These are phyloP conservation scores for Leccinum boreale DNA, from an alignment of 768 basidiomycete genomes.

Conservation along the genomic window DNA sequence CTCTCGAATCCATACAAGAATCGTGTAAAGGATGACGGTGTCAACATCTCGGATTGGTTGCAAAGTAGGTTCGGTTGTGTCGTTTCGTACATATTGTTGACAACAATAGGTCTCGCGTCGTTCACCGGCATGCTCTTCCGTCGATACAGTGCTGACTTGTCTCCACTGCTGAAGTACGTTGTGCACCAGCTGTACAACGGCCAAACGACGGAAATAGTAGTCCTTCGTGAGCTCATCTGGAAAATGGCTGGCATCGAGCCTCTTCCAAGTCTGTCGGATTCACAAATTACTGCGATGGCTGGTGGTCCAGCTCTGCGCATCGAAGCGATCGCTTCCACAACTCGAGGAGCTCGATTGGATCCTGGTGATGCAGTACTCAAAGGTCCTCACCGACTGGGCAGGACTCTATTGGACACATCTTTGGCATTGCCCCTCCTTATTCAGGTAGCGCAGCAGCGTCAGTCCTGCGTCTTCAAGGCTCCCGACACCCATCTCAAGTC, in stretches of 20 bases:
- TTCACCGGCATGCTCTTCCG: conserved; percentile 93
- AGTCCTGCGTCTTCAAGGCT: conserved; percentile 75
- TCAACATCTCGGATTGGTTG: conserved; percentile 87
- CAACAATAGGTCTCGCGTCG: conserved; percentile 71
- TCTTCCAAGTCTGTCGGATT: conserved; percentile 82
- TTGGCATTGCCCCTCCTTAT: conserved; percentile 88
- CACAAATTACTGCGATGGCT: conserved; percentile 86
- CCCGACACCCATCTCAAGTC: conserved; percentile 80
- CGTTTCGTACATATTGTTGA: conserved; percentile 18
- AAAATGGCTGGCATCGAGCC: conserved; percentile 96
- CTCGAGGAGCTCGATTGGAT: conserved; percentile 73
- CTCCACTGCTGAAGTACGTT: conserved; percentile 83
- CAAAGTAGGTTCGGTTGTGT: conserved; percentile 61
- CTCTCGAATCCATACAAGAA: conserved; percentile 79
- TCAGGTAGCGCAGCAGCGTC: conserved; percentile 88
- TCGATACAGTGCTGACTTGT: conserved; percentile 79
- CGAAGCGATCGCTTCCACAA: conserved; percentile 80
- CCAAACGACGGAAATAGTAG: conserved; percentile 83
- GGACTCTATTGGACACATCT: conserved; percentile 60
- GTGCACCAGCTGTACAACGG: conserved; percentile 85
- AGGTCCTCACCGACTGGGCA: conserved; percentile 66
- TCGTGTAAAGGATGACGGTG: conserved; percentile 88
- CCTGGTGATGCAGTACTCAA: conserved; percentile 60
- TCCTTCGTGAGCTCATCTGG: conserved; percentile 89
- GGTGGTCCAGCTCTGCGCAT: conserved; percentile 84